phyloP scores from a whole-genome alignment of 805 yeast species.

The Zygosaccharomyces rouxii region DNA sequence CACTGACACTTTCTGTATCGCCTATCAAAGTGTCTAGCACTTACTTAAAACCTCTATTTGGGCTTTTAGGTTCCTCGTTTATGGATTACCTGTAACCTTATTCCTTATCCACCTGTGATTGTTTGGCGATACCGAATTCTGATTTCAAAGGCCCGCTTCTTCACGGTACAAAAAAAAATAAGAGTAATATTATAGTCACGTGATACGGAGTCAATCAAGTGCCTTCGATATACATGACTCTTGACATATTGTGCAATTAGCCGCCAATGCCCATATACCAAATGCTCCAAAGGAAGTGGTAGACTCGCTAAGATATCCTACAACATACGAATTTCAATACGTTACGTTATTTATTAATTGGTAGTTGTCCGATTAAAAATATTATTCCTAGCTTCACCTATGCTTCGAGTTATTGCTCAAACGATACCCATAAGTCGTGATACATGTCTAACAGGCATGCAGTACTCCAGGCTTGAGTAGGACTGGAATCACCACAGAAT shows the following conservation, averaged over 20 bases:
- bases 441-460: conserved; percentile 80
- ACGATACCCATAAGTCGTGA: conserved; percentile 50
- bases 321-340: too few relatives aligned
- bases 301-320: too few relatives aligned
- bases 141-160: background rate
- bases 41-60: background rate
- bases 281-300: too few relatives aligned
- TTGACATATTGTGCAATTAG: too few relatives aligned
- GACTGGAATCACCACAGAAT: conserved; percentile 79
- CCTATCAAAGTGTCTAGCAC: background rate
- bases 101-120: background rate
- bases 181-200: background rate
- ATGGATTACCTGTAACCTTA: background rate
- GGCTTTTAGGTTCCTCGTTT: background rate
- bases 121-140: background rate
- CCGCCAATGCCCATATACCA: background rate
- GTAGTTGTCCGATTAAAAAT: too few relatives aligned
- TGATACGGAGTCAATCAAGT: background rate
- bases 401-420: conserved; percentile 5
- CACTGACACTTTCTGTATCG: background rate
- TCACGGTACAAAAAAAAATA: conserved; percentile 4
- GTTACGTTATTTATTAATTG: too few relatives aligned
- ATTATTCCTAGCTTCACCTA: background rate
- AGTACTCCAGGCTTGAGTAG: conserved; percentile 96
- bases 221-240: background rate